Evolutionary conservation across 257 asterid genomes (phyloP).

Genomic region (Gynochthodes officinalis): DNA sequence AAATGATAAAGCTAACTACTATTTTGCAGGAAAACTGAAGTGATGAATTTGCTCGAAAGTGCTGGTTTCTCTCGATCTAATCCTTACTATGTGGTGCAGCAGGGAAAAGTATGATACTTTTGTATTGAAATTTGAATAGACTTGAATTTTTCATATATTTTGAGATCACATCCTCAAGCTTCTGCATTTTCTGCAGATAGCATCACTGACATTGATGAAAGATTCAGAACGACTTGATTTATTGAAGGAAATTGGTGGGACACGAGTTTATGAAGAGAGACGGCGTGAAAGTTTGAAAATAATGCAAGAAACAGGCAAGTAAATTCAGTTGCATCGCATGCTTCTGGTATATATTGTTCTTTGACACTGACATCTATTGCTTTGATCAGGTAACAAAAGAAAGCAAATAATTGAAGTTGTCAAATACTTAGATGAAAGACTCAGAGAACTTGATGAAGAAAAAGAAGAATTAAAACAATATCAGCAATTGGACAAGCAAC

Average conservation of each 20-base stretch:
- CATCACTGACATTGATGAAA: conserved; percentile 89
- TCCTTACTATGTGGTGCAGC: conserved; percentile 99
- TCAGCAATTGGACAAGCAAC: conserved; percentile 90
- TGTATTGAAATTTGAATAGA: neutral
- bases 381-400: conserved; percentile 76
- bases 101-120: conserved; percentile 67
- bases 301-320: conserved; percentile 93
- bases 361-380: conserved; percentile 25
- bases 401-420: conserved; percentile 97
- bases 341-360: conserved; percentile 20
- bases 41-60: conserved; percentile 98
- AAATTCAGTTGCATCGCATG: conserved; percentile 12
- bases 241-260: conserved; percentile 99
- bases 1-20: conserved; percentile 19
- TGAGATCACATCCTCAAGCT: conserved; percentile 19
- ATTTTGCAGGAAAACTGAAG: conserved; percentile 90
- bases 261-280: conserved; percentile 98
- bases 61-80: conserved; percentile 99
- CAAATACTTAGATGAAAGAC: conserved; percentile 93
- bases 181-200: conserved; percentile 58
- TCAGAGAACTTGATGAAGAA: conserved; percentile 97
- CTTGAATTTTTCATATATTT: conserved; percentile 8
- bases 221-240: conserved; percentile 94
- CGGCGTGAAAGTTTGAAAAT: conserved; percentile 97
- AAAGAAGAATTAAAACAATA: conserved; percentile 90